Evolutionary conservation across 2,329 filamentous ascomycete species (phyloP).

Genomic region (Dothiorella sarmentorum): DNA sequence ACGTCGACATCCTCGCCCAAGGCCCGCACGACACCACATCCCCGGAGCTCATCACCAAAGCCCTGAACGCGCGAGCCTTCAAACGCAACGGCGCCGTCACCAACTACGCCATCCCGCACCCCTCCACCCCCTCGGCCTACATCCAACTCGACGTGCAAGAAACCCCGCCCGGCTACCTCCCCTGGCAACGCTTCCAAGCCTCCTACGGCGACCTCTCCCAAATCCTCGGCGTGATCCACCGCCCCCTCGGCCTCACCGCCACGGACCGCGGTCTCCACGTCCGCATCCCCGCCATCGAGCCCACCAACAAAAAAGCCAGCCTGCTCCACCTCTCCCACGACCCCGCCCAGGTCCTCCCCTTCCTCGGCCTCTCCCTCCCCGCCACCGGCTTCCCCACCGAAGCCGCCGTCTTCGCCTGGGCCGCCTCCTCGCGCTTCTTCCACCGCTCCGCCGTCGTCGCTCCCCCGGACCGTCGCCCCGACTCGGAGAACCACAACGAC

Average conservation of each 20-base stretch:
- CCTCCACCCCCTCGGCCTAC: constrained; percentile 32
- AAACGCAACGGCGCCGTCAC: constrained; percentile 27
- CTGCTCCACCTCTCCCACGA: constrained; percentile 60
- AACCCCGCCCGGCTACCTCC: constrained; percentile 41
- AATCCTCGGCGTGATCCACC: constrained; percentile 61
- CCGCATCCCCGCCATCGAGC: constrained; percentile 66
- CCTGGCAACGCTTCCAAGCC: constrained; percentile 66
- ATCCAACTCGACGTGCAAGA: constrained; percentile 69
- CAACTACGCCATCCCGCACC: constrained; percentile 51
- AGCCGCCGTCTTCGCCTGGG: constrained; percentile 61
- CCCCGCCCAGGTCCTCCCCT: constrained; percentile 54
- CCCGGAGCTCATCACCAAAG: constrained; percentile 33
- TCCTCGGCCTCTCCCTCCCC: constrained; percentile 68
- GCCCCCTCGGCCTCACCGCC: constrained; percentile 62
- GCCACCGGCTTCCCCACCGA: constrained; percentile 52
- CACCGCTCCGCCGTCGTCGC: constrained; percentile 38
- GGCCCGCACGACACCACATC: constrained; percentile 21
- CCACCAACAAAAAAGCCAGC: constrained; percentile 52
- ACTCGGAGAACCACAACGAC: constrained; percentile 49
- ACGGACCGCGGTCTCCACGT: constrained; percentile 63
- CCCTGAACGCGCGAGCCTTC: constrained; percentile 45
- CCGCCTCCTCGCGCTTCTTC: constrained; percentile 58
- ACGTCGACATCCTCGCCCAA: constrained; percentile 67
- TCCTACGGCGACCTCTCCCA: constrained; percentile 72
- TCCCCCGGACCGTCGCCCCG: constrained; percentile 23